Evolutionary conservation across 139 green algal species (phyloP).

Genomic region (Trebouxia sp.): DNA sequence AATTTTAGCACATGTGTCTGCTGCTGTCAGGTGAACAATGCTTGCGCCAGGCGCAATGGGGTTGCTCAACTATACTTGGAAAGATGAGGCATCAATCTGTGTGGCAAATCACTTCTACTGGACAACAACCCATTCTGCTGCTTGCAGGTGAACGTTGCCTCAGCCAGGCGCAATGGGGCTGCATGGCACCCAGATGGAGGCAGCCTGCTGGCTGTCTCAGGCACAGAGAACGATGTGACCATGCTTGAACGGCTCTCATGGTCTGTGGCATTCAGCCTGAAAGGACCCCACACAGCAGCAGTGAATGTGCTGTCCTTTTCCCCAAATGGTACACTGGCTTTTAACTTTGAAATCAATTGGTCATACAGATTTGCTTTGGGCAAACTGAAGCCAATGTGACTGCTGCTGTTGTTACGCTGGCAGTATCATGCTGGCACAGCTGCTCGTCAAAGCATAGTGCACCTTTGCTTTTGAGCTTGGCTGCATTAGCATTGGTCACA

Average conservation of each 20-base stretch:
- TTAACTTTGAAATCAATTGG: too few species aligned
- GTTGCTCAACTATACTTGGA: too few species aligned
- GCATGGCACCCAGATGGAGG: conserved; percentile 77
- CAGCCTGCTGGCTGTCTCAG: conserved; percentile 60
- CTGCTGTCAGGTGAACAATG: too few species aligned
- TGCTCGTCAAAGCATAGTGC: neutral
- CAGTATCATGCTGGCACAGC: too few species aligned
- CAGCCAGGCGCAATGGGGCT: conserved; percentile 25
- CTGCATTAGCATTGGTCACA: too few species aligned
- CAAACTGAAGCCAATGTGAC: too few species aligned
- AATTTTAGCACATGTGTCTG: too few species aligned
- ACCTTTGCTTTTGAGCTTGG: neutral
- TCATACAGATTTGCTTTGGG: too few species aligned
- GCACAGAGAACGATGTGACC: conserved; percentile 50
- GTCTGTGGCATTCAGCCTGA: conserved; percentile 38
- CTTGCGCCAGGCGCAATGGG: too few species aligned
- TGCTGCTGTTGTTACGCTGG: too few species aligned
- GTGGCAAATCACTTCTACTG: neutral
- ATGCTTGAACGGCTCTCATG: conserved; percentile 74
- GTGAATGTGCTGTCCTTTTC: conserved; percentile 70
- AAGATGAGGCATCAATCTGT: too few species aligned
- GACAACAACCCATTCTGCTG: neutral
- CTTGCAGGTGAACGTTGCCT: conserved; percentile 41
- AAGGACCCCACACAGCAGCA: conserved; percentile 43
- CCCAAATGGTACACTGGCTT: conserved; percentile 79